Conservation (phyloP, 2,329 filamentous ascomycete genomes). For the Cordyceps sp. region DNA sequence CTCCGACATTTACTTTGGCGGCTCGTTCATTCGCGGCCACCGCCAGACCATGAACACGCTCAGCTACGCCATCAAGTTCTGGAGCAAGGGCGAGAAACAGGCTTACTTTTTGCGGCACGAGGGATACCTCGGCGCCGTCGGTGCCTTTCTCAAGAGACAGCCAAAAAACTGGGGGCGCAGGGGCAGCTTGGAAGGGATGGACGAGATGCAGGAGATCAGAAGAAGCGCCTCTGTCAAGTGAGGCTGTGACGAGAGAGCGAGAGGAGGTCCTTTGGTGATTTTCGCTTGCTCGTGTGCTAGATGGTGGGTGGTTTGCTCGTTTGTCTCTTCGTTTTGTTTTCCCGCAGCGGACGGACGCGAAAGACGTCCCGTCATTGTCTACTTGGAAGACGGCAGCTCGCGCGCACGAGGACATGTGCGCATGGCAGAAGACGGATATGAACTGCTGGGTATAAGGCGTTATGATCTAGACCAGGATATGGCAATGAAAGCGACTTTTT, state of each 20-base stretch:
- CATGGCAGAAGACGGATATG: too few species aligned
- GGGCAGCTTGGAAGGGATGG: conserved; percentile 49
- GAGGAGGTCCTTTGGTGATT: background rate
- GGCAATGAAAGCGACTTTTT: too few species aligned
- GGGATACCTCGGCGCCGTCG: conserved; percentile 85
- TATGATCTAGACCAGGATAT: too few species aligned
- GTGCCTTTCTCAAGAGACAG: conserved; percentile 83
- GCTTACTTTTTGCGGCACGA: conserved; percentile 94
- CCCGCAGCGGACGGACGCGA: too few species aligned
- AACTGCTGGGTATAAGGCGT: too few species aligned
- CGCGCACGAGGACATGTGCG: too few species aligned
- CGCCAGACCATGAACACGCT: conserved; percentile 96
- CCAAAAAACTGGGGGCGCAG: conserved; percentile 81
- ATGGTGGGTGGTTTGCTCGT: too few species aligned
- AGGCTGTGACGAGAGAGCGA: background rate
- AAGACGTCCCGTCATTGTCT: too few species aligned
- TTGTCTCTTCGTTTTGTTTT: too few species aligned
- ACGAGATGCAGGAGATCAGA: conserved; percentile 15
- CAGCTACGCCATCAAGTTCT: conserved; percentile 93
- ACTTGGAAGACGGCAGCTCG: too few species aligned
- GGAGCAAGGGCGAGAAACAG: conserved; percentile 85
- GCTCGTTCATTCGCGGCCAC: conserved; percentile 91
- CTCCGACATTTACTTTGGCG: conserved; percentile 91
- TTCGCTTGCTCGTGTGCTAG: too few species aligned
- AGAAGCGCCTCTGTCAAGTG: conserved; percentile 5